Evolutionary conservation across 2,329 filamentous ascomycete genomes (phyloP), one percentile per base, ranked within the genome.

Genomic region (Ophiostoma australiae): DNA sequence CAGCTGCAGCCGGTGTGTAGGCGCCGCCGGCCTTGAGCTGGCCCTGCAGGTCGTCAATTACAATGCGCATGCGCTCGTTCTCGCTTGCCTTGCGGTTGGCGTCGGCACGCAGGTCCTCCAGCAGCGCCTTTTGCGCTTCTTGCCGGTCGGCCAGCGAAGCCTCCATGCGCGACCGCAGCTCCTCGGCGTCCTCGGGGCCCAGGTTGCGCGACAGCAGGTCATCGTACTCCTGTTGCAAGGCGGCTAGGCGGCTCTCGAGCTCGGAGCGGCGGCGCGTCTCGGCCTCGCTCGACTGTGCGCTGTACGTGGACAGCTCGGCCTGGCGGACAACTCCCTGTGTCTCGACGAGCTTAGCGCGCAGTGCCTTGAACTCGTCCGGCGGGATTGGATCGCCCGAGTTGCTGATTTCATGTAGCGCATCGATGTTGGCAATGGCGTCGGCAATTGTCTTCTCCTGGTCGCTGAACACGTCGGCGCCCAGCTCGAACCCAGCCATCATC

Each of bases 401-500:
- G 80, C 90, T 92, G 76, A 92, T 86, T 75, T 93, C 90, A 74
- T 93, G 86, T 61, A 98, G 84, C 15, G 86, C 83, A 75, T 97
- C 93, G 39, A 98, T 84, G 76, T 92, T 90, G 76, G 93, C 88
- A 75, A 98, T 94, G 73, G 93, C 90, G 73, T 91, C 89, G 72
- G 91, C 89, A 72, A 99, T 92, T 69, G 89, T 90, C 74, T 90
- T 87, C 80, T 99, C 95, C 76, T 97, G 97, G 72, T 95, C 91
- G 75, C 93, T 97, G 79, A 98, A 97, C 41, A 96, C 90, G 72
- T 97, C 94, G 68, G 91, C 90, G 65, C 93, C 94, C 44, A 99
- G 87, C 77, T 99, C 94, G 77, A 99, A 98, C 3, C 94, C 93
- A 72, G 95, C 95, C 94, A 99, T 97, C 95, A 99, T 99, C 86